A percentile compares a stretch with the other conserved stretches of the same genome.
Evolutionary conservation across 2,329 filamentous ascomycete species (phyloP).

Genomic region (Fusarium falciforme): DNA sequence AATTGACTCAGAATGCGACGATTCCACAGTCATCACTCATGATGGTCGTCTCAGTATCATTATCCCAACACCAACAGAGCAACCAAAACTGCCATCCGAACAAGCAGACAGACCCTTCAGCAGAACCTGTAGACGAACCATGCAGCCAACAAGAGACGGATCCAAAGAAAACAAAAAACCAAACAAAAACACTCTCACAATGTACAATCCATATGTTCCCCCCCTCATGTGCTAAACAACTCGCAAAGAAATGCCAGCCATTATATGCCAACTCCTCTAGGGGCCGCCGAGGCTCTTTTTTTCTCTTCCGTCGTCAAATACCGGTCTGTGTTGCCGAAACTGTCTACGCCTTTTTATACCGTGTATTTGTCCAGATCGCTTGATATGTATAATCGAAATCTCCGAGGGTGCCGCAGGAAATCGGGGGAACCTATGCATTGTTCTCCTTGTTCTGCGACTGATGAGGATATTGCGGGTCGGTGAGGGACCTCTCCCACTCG

Average conservation of each 20-base stretch:
- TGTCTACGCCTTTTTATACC: constrained; percentile 26
- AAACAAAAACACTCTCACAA: constrained; percentile 17
- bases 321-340: constrained; percentile 36
- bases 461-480: constrained; percentile 44
- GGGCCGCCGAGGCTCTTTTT: constrained; percentile 24
- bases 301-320: constrained; percentile 36
- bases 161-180: constrained; percentile 18
- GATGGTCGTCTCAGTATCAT: constrained; percentile 48
- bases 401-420: constrained; percentile 29
- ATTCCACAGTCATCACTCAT: constrained; percentile 48
- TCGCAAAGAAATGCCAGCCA: constrained; percentile 14
- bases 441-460: constrained; percentile 49
- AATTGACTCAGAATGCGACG: constrained; percentile 45
- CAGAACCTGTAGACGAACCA: constrained; percentile 12
- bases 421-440: constrained; percentile 31
- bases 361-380: constrained; percentile 29
- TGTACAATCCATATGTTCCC: constrained; percentile 26
- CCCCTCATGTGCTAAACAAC: constrained; percentile 20
- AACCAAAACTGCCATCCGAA: constrained; percentile 4
- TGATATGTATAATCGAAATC: constrained; percentile 34
- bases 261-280: constrained; percentile 29
- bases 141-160: constrained; percentile 20
- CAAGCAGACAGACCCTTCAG: constrained; percentile 8
- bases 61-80: constrained; percentile 44
- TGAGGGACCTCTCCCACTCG: constrained; percentile 81